Conservation (phyloP, 2,329 filamentous ascomycete genomes). For the Penicillium sp. region DNA sequence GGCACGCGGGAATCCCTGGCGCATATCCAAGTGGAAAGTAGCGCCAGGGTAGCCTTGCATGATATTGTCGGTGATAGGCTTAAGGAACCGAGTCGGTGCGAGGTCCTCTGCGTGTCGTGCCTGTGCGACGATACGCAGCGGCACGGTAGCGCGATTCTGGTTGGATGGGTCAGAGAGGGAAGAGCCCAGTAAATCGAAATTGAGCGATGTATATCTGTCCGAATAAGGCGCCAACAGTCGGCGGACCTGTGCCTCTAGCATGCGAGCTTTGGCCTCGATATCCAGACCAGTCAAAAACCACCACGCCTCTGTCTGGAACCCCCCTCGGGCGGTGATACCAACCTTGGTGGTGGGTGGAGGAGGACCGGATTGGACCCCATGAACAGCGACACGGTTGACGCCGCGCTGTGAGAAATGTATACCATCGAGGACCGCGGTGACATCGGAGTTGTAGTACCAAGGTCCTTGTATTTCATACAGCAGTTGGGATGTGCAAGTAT, state of each 20-base stretch:
- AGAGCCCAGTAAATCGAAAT: constrained; percentile 28
- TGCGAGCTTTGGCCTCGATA: constrained; percentile 39
- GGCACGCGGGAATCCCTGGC: constrained; percentile 28
- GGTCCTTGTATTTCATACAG: constrained; percentile 50
- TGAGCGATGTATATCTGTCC: constrained; percentile 24
- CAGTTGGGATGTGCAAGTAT: constrained; percentile 47
- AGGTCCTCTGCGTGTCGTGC: constrained; percentile 35
- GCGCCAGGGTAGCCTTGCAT: constrained; percentile 36
- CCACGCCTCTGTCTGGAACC: constrained; percentile 41
- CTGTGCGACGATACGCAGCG: constrained; percentile 40
- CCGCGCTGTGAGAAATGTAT: constrained; percentile 46
- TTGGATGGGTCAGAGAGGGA: constrained; percentile 26
- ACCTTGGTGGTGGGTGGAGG: constrained; percentile 47
- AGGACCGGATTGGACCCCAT: constrained; percentile 37
- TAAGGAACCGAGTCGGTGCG: constrained; percentile 28
- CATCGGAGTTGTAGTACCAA: constrained; percentile 52
- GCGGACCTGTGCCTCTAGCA: constrained; percentile 40
- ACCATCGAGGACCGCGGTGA: constrained; percentile 45
- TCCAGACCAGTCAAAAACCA: constrained; percentile 41
- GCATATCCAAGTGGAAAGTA: constrained; percentile 29
- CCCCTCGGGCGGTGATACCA: constrained; percentile 40
- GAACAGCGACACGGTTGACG: constrained; percentile 43
- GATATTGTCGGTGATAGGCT: constrained; percentile 33
- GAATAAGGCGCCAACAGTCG: constrained; percentile 30
- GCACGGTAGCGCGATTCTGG: constrained; percentile 38